Conservation (phyloP, 108 stramenopile genomes). For the Cyclostephanos tholiformis region DNA sequence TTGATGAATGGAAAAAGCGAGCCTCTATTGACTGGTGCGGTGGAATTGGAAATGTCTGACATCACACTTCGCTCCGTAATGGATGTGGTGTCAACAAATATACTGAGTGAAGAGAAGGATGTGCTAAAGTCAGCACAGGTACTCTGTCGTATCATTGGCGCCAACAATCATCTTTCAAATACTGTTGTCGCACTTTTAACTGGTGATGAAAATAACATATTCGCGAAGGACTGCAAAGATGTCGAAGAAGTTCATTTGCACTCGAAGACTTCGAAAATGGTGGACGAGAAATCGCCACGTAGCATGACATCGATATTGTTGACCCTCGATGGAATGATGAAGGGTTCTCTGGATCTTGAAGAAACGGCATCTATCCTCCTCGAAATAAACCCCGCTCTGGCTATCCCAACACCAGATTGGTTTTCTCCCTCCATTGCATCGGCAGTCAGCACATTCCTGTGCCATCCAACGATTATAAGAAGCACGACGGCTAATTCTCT, state of each 20-base stretch:
- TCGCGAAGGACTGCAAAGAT: not conserved
- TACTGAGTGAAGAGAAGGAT: conserved; percentile 43
- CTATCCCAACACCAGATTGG: conserved; percentile 27
- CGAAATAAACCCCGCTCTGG: conserved; percentile 18
- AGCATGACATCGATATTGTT: conserved; percentile 35
- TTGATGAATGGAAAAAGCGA: conserved; percentile 4
- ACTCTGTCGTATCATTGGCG: conserved; percentile 33
- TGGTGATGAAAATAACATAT: not conserved
- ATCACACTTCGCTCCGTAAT: conserved; percentile 8
- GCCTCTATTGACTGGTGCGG: not conserved
- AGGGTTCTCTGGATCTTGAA: conserved; percentile 26
- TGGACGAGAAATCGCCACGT: conserved; percentile 23
- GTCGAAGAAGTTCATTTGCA: conserved; percentile 1
- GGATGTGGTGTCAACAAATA: conserved; percentile 22
- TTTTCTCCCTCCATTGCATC: conserved; percentile 11
- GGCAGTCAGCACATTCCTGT: conserved; percentile 18
- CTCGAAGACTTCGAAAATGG: not conserved
- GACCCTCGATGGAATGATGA: conserved; percentile 41
- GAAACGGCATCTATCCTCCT: conserved; percentile 15
- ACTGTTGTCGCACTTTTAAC: conserved; percentile 11
- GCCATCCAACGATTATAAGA: conserved; percentile 7
- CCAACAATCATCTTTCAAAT: conserved; percentile 17
- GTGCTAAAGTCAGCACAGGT: conserved; percentile 35
- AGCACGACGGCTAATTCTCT: conserved; percentile 22
- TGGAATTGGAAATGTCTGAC: conserved; percentile 6